Conservation (phyloP, 352 stramenopile species). For the Phytophthora sansomeana region DNA sequence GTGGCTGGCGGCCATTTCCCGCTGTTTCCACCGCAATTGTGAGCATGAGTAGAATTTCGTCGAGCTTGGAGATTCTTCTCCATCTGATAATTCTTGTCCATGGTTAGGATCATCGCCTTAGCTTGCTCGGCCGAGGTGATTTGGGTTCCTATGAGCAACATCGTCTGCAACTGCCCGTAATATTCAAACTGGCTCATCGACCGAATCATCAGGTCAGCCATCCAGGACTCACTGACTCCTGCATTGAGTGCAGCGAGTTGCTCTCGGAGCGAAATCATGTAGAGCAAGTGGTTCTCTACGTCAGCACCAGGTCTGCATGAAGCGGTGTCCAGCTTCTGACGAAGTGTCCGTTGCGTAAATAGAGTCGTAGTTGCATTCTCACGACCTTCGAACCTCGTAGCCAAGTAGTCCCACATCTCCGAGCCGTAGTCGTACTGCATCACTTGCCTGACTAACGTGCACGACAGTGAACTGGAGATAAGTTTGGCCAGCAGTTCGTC, state of each 20-base stretch:
- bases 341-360: too few species aligned
- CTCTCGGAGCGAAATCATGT: constrained; percentile 2
- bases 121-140: too few species aligned
- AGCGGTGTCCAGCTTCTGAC: too few species aligned
- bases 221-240: not conserved
- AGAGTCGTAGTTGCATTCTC: too few species aligned
- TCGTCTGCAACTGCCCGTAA: too few species aligned
- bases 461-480: constrained; percentile 2
- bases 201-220: constrained; percentile 1
- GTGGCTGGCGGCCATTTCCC: too few species aligned
- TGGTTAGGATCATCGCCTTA: too few species aligned
- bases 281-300: constrained; percentile 11
- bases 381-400: not conserved
- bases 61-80: not conserved
- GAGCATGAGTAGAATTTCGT: too few species aligned
- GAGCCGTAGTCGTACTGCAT: not conserved
- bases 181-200: constrained; percentile 7
- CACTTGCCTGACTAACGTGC: not conserved
- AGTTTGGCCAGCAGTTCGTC: not conserved
- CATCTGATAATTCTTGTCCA: too few species aligned
- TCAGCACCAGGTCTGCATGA: constrained; percentile 5
- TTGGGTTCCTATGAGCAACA: too few species aligned
- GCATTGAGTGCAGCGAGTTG: constrained; percentile 1
- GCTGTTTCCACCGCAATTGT: too few species aligned
- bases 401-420: constrained; percentile 5